Conservation (phyloP, 768 basidiomycete genomes). For the Tulasnella sp. region DNA sequence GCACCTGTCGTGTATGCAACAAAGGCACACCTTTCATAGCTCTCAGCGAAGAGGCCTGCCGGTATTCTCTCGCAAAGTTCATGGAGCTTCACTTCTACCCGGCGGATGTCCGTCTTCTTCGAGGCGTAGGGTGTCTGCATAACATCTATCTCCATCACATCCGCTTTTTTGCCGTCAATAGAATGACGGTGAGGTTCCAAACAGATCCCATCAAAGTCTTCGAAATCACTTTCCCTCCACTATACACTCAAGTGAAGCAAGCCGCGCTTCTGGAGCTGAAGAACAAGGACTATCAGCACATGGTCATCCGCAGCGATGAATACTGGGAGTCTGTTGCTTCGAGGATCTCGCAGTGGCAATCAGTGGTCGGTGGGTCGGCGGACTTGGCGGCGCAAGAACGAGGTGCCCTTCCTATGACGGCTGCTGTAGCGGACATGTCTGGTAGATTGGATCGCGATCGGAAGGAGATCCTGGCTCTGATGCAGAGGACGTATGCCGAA, state of each 20-base stretch:
- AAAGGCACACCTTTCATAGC: conserved; percentile 80
- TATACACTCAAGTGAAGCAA: conserved; percentile 72
- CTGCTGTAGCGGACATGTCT: conserved; percentile 47
- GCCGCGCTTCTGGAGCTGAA: conserved; percentile 84
- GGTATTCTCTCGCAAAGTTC: conserved; percentile 93
- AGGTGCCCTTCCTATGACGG: conserved; percentile 16
- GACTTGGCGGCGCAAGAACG: conserved; percentile 35
- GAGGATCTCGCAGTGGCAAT: conserved; percentile 23
- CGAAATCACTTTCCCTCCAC: conserved; percentile 83
- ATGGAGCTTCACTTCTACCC: conserved; percentile 95
- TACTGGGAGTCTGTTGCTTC: conserved; percentile 35
- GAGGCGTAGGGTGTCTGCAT: conserved; percentile 83
- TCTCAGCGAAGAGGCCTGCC: conserved; percentile 82
- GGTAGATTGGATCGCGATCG: conserved; percentile 52
- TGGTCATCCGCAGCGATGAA: conserved; percentile 55
- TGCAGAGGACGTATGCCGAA: conserved; percentile 72
- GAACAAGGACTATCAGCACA: conserved; percentile 76
- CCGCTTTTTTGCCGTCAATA: conserved; percentile 76
- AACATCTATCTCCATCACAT: conserved; percentile 90
- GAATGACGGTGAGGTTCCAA: conserved; percentile 82
- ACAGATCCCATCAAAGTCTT: conserved; percentile 72
- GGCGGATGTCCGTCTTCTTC: conserved; percentile 70
- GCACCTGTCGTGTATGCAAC: conserved; percentile 67
- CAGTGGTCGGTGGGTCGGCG: conserved; percentile 15
- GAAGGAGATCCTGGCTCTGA: conserved; percentile 59